Percentiles rank a stretch among this genome's conserved stretches.
phyloP scores from a whole-genome alignment of 805 yeast genomes.

The Pichia phayaonensis region DNA sequence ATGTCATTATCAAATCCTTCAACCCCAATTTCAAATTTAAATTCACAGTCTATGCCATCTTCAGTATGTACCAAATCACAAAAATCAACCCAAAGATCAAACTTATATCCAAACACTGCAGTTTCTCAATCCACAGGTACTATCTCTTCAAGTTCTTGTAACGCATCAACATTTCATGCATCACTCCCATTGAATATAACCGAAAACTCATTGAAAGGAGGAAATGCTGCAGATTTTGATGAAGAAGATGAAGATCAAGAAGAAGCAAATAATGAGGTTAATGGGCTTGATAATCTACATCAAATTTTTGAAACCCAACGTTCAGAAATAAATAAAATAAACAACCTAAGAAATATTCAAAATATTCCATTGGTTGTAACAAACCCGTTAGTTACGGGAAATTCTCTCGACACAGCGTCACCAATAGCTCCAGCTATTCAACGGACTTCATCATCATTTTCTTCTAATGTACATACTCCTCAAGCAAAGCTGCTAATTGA shows the following conservation, averaged over 20 bases:
- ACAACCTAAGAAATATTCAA: background rate
- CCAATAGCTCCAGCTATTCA: background rate
- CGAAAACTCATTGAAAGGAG: background rate
- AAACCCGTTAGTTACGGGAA: background rate
- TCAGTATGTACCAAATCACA: background rate
- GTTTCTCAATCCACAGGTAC: background rate
- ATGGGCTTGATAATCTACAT: background rate
- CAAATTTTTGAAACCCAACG: background rate
- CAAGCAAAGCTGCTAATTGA: background rate
- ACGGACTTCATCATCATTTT: background rate
- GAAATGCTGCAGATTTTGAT: background rate
- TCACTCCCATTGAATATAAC: background rate
- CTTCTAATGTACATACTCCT: background rate
- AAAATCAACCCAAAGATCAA: background rate
- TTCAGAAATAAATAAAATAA: background rate
- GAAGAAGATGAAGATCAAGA: background rate
- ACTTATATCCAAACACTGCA: background rate
- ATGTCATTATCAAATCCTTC: background rate
- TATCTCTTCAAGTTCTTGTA: background rate
- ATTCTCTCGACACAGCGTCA: background rate
- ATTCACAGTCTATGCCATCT: background rate
- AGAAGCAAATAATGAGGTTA: background rate
- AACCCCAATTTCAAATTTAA: background rate
- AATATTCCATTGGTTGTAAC: background rate
- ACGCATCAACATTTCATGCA: background rate